Evolutionary conservation across 768 basidiomycete genomes (phyloP).

Genomic region (Phanerochaete sordida): DNA sequence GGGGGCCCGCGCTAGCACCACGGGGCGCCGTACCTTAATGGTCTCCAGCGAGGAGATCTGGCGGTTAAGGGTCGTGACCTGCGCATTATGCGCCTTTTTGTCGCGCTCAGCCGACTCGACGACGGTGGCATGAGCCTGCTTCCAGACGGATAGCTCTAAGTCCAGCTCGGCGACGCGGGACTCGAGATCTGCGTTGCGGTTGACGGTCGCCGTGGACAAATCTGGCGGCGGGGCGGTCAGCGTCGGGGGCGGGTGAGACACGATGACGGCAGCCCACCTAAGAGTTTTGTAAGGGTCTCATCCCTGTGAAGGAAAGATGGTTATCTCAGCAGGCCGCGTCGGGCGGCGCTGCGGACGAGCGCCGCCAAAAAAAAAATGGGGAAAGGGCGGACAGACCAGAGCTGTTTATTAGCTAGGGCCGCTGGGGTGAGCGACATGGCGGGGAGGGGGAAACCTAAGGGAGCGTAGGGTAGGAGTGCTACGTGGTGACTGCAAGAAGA

Average conservation of each 20-base stretch:
- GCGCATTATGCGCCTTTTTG: slow-evolving; percentile 63
- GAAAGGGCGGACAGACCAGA: slow-evolving; percentile 43
- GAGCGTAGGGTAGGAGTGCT: slow-evolving; percentile 11
- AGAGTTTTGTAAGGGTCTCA: slow-evolving; percentile 57
- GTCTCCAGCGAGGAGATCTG: slow-evolving; percentile 59
- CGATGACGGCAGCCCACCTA: slow-evolving; percentile 39
- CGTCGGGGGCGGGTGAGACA: neutral
- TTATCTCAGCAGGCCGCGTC: neutral
- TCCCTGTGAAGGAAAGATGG: slow-evolving; percentile 39
- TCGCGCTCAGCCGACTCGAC: slow-evolving; percentile 63
- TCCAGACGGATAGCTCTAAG: slow-evolving; percentile 66
- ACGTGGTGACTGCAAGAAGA: slow-evolving; percentile 19
- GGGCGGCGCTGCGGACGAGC: neutral
- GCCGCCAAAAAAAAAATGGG: neutral
- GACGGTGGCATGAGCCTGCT: slow-evolving; percentile 61
- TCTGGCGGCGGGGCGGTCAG: slow-evolving; percentile 32
- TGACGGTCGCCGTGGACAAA: slow-evolving; percentile 60
- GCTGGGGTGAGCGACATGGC: slow-evolving; percentile 32
- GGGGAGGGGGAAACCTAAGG: slow-evolving; percentile 6
- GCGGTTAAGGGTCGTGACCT: slow-evolving; percentile 58
- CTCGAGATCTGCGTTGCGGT: slow-evolving; percentile 62
- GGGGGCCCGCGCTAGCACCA: neutral
- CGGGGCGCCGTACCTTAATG: slow-evolving; percentile 35
- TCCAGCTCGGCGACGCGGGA: slow-evolving; percentile 64
- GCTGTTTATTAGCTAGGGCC: slow-evolving; percentile 58